Evolutionary conservation across 129 eudicot genomes (phyloP), one percentile per base, ranked within the genome.

Genomic region (Pseudognaphalium luteoalbum): DNA sequence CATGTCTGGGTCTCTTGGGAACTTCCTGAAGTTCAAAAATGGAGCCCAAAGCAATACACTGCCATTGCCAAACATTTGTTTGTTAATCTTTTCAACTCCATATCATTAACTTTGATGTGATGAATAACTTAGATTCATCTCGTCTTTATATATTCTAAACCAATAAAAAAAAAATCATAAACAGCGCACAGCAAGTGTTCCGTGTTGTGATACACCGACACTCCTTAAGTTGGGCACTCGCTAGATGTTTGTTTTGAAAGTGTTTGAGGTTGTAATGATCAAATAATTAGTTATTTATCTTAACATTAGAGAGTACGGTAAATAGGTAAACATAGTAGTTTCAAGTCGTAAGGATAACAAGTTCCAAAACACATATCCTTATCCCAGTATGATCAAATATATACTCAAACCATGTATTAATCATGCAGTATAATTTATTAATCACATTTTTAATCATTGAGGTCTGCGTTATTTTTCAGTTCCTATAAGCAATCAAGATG

Each of bases 1-100:
- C 96, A 90, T 86, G 51, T 86, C 68, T 57, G 98, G 97, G 78
- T 93, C 98, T 80, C 96, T 68, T 2, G 98, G 98, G 51, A 93
- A 90, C 66, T 87, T 93, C 75, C 98, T 86, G 86, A 93, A 88
- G 91, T 93, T 93, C 29, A 93, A 60, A 72, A 93, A 93, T 66
- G 98, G 98, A 42, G 98, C 96, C 98, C 98, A 93, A 10, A 93
- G 87, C 87, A 93, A 65, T 21, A 93, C 77, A 35, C 98, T 93
- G 86, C 73, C 68, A 57, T 11, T 25, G 7, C 69, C 63, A 59
- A 42, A 54, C 54, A 56, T 47, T 19, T 21, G 57, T 9, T 22
- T 37, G 57, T 67, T 76, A 73, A 50, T 10, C 16, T 6, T 47
- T 3, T 51, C 30, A 17, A 34, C 11, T 5, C 59, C 17, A 52